These are phyloP conservation scores for Trypanosoma avium DNA, from an alignment of 208 protist species.

Conservation along the genomic window DNA sequence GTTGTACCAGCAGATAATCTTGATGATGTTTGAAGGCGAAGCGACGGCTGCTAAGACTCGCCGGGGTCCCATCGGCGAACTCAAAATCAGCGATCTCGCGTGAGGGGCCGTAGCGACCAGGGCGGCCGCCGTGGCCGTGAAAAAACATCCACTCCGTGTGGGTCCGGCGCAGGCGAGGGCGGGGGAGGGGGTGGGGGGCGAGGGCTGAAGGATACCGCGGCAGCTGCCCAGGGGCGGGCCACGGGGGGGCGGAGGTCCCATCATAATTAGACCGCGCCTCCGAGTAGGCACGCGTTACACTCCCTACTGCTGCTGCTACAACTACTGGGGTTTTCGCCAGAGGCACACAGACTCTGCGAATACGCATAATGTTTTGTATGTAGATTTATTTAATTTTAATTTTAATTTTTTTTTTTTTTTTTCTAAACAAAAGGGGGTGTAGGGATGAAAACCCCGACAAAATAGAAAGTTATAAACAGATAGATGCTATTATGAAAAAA, in stretches of 20 bases:
- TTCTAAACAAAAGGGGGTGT: too few relatives aligned
- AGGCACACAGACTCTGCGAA: slow-evolving; percentile 6
- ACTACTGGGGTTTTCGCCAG: too few relatives aligned
- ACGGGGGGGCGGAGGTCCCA: slow-evolving; percentile 32
- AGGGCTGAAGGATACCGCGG: slow-evolving; percentile 56
- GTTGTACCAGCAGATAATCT: slow-evolving; percentile 85
- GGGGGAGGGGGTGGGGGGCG: slow-evolving; percentile 44
- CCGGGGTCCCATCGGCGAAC: slow-evolving; percentile 84
- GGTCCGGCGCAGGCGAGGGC: slow-evolving; percentile 75
- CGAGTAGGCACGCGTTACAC: slow-evolving; percentile 28
- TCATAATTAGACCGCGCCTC: slow-evolving; percentile 48
- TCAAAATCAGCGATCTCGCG: slow-evolving; percentile 85
- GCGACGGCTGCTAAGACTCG: slow-evolving; percentile 53
- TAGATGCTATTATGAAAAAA: too few relatives aligned
- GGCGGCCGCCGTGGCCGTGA: slow-evolving; percentile 74
- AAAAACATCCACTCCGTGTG: slow-evolving; percentile 85
- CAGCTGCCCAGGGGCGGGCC: slow-evolving; percentile 30
- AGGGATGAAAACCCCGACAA: too few relatives aligned
- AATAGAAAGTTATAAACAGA: too few relatives aligned
- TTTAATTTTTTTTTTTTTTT: too few relatives aligned
- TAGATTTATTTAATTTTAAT: background rate
- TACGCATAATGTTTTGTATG: slow-evolving; percentile 18
- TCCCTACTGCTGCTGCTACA: background rate
- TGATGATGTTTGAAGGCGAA: slow-evolving; percentile 88
- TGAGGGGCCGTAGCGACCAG: slow-evolving; percentile 67